Evolutionary conservation across 129 eudicot species (phyloP).

Genomic region (Erigeron canadensis): DNA sequence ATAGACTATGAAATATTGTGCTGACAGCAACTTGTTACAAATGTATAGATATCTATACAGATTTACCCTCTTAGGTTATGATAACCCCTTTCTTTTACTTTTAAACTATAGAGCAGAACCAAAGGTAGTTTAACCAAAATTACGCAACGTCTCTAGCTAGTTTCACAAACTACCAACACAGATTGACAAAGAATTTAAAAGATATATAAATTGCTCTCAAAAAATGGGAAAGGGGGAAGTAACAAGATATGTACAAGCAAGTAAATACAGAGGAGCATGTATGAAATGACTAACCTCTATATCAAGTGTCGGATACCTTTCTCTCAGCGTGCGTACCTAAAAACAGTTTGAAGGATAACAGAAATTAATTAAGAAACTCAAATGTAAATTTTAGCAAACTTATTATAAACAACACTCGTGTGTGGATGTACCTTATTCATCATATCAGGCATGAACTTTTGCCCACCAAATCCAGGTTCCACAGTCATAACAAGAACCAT

Average conservation of each 20-base stretch:
- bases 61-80: no score
- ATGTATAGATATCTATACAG: background rate
- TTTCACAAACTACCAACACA: background rate
- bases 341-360: conserved; percentile 6
- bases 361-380: background rate
- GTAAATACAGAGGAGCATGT: background rate
- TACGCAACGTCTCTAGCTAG: background rate
- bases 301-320: conserved; percentile 76
- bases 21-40: background rate
- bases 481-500: conserved; percentile 98
- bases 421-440: conserved; percentile 71
- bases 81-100: no score
- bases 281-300: conserved; percentile 58
- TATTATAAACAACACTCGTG: background rate
- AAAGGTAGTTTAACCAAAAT: background rate
- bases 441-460: conserved; percentile 91
- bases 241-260: background rate
- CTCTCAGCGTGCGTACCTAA: conserved; percentile 69
- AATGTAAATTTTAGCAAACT: background rate
- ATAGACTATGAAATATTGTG: background rate
- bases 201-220: conserved; percentile 10
- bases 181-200: background rate
- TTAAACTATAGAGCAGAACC: background rate
- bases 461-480: conserved; percentile 98
- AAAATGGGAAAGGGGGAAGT: background rate